These are phyloP conservation scores for Quercus glauca DNA, from an alignment of 306 rosid genomes.

Conservation along the genomic window DNA sequence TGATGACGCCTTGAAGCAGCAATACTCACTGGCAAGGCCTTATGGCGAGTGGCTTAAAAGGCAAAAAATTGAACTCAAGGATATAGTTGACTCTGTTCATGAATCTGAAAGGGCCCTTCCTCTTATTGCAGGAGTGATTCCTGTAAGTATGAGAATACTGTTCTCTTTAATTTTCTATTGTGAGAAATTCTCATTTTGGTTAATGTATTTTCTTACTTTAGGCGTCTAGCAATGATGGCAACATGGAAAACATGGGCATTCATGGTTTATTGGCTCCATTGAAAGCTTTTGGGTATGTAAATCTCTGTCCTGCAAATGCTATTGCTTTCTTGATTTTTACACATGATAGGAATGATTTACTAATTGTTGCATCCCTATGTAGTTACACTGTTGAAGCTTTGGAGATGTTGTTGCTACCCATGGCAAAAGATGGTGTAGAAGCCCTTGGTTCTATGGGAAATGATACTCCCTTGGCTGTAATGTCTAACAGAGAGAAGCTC, in stretches of 20 bases:
- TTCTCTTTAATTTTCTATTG: constrained; percentile 1
- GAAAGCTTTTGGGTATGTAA: constrained; percentile 87
- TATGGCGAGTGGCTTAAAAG: constrained; percentile 83
- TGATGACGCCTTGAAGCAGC: constrained; percentile 89
- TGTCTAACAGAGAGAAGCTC: constrained; percentile 89
- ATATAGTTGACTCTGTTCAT: constrained; percentile 67
- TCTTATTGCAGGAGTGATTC: constrained; percentile 62
- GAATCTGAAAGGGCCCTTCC: constrained; percentile 67
- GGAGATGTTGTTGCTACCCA: constrained; percentile 98
- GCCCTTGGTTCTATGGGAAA: constrained; percentile 99
- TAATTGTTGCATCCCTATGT: constrained; percentile 29
- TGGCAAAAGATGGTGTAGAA: constrained; percentile 95
- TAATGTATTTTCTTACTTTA: constrained; percentile 28
- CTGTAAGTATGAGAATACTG: constrained; percentile 49
- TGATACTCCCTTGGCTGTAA: constrained; percentile 91
- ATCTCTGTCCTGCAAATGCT: constrained; percentile 9
- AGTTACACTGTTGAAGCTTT: constrained; percentile 85
- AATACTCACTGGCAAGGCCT: constrained; percentile 87
- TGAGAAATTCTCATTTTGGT: constrained; percentile 13
- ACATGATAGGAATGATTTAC: constrained; percentile 17
- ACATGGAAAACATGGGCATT: constrained; percentile 79
- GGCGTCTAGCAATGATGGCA: constrained; percentile 56
- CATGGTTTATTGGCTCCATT: constrained; percentile 78
- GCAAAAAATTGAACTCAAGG: constrained; percentile 87
- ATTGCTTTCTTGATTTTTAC: constrained; percentile 7